These are phyloP conservation scores for Yamadazyma endophytica DNA, from an alignment of 805 yeast species.

Conservation along the genomic window DNA sequence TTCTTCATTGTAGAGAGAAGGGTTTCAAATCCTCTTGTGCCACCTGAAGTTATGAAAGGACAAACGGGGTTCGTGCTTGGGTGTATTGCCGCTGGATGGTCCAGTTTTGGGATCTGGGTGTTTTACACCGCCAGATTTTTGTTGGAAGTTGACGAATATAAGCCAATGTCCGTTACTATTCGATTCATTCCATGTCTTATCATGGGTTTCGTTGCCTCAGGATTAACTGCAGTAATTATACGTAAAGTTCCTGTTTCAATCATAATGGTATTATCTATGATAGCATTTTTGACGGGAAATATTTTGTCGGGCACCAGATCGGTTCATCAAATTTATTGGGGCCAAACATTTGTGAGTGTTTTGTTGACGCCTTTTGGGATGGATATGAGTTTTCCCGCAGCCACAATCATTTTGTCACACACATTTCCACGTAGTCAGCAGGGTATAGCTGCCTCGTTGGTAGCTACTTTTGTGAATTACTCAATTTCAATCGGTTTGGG, in stretches of 20 bases:
- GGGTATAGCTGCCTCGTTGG: conserved; percentile 75
- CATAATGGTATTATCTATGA: conserved; percentile 48
- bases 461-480: conserved; percentile 67
- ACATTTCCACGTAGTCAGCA: conserved; percentile 59
- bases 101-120: conserved; percentile 69
- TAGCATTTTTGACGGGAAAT: conserved; percentile 49
- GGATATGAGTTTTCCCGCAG: conserved; percentile 78
- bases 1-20: conserved; percentile 50
- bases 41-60: conserved; percentile 41
- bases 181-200: conserved; percentile 27
- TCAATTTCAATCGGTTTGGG: conserved; percentile 43
- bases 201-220: conserved; percentile 53
- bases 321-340: conserved; percentile 56
- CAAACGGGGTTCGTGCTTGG: conserved; percentile 47
- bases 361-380: conserved; percentile 62
- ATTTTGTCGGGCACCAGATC: conserved; percentile 54
- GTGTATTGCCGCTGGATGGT: conserved; percentile 66
- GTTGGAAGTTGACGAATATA: conserved; percentile 12
- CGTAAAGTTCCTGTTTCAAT: conserved; percentile 44
- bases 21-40: conserved; percentile 51
- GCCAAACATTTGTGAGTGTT: conserved; percentile 51
- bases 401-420: conserved; percentile 56
- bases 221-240: conserved; percentile 45
- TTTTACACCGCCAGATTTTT: conserved; percentile 53
- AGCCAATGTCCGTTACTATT: conserved; percentile 22